Base-by-base conservation (phyloP, 2,329 filamentous ascomycete species). In the Ceratocystis albifundus region DNA sequence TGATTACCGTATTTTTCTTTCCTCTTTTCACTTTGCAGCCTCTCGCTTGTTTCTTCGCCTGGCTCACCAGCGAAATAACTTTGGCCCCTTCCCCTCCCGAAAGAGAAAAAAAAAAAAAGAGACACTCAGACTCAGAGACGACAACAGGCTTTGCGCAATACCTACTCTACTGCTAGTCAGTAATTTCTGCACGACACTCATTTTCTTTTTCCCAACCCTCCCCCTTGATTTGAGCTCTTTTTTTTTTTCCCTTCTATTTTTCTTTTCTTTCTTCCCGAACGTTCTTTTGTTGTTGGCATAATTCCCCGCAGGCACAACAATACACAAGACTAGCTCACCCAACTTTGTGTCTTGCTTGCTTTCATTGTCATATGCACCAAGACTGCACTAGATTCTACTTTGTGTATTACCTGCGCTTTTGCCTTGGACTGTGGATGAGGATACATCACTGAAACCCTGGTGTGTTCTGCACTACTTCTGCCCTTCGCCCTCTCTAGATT, bases 41-140 rank as follows among this genome's bases (percentile, higher is more conserved):
- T n/a, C 30, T 63, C 45, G 61, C 61, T 63, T 63, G 61, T 63
- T 50, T 32, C 44, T 36, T 63, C 44, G 61, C 61, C 46, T 63
- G 61, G 25, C 20, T 25, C 20, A 50, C 5, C 61, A 63, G 61
- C 45, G 61, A 63, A n/a, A 63, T 63, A 50, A 63, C 61, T 32
- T n/a, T 20, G 7, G 61, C 22, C 41, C 53, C 53, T 28, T 22
- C 17, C 46, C 46, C 46, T 22, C 46, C 46, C 22, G 10, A 25
- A 25, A 53, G 28, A 36, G 12, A 59, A 59, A 36, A 59, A 25
- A 53, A 17, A 36, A 5, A 59, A 59, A 36, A 59, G 15, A 53
- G 55, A 6, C 28, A 55, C 55, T 36, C 55, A 36, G 55, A 59
- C 55, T 59, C 55, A 59, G 30, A 59, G 17, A 59, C 28, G 15